Conservation (phyloP, 208 protist genomes). For the Trypanosoma boissoni region DNA sequence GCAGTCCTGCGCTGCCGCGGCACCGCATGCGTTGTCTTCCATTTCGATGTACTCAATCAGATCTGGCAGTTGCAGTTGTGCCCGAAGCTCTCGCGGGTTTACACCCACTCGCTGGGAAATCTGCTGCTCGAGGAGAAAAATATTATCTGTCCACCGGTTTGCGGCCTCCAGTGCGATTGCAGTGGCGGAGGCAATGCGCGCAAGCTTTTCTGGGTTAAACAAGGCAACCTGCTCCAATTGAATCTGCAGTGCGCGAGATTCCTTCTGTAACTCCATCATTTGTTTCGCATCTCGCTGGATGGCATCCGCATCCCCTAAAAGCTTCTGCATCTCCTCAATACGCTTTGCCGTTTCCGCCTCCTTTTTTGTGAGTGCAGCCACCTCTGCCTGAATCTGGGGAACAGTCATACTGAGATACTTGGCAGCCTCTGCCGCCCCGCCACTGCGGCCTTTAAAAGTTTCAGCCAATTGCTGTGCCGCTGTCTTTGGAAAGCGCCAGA, state of each 20-base stretch:
- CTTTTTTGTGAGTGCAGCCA: slow-evolving; percentile 3
- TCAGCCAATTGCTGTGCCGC: slow-evolving; percentile 23
- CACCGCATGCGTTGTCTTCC: slow-evolving; percentile 5
- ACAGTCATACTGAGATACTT: slow-evolving; percentile 21
- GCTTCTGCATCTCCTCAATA: slow-evolving; percentile 9
- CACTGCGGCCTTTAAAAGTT: slow-evolving; percentile 2
- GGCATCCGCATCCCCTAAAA: slow-evolving; percentile 21
- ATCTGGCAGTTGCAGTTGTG: slow-evolving; percentile 37
- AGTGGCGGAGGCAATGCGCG: slow-evolving; percentile 27
- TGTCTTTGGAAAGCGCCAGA: slow-evolving; percentile 75
- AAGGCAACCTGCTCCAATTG: slow-evolving; percentile 23
- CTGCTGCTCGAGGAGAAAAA: slow-evolving; percentile 57
- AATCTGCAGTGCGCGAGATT: slow-evolving; percentile 4
- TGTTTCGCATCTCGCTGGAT: slow-evolving; percentile 12
- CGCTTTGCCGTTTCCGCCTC: slow-evolving; percentile 8
- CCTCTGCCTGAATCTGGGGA: slow-evolving; percentile 8
- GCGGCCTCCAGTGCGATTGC: slow-evolving; percentile 41
- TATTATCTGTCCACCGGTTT: slow-evolving; percentile 87
- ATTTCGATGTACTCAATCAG: slow-evolving; percentile 51
- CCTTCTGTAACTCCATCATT: slow-evolving; percentile 16
- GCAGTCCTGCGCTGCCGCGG: background rate
- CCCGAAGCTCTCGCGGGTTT: slow-evolving; percentile 36
- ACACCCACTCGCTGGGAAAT: slow-evolving; percentile 33
- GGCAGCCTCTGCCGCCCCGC: background rate
- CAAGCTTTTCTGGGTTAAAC: slow-evolving; percentile 32